Conservation (phyloP, 2,329 filamentous ascomycete genomes). For the Fusarium torulosum region DNA sequence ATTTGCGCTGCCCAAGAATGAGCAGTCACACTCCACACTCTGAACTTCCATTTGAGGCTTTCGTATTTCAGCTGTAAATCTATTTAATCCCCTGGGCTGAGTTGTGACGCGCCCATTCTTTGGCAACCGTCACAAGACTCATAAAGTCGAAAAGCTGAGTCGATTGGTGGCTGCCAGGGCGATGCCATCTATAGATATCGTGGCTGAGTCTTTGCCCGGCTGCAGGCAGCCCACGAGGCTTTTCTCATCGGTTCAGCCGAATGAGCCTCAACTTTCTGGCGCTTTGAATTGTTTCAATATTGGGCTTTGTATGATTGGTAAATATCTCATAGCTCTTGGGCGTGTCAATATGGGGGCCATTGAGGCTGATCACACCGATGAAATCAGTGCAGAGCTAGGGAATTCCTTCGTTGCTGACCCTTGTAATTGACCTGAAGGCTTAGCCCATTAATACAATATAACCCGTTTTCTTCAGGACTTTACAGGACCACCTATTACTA, state of each 20-base stretch:
- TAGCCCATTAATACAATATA: no score
- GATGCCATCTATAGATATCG: not conserved
- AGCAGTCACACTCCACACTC: conserved; percentile 18
- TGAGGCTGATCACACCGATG: no score
- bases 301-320: conserved; percentile 1
- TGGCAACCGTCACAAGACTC: conserved; percentile 34
- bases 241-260: conserved; percentile 14
- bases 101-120: conserved; percentile 2
- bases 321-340: not conserved
- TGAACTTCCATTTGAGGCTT: no score
- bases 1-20: conserved; percentile 24
- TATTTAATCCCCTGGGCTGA: conserved; percentile 2
- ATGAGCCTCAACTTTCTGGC: conserved; percentile 8
- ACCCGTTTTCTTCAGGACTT: no score
- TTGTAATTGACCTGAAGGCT: no score
- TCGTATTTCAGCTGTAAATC: conserved; percentile 2
- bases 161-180: conserved; percentile 24
- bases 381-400: no score
- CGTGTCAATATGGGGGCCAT: not conserved
- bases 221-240: conserved; percentile 18
- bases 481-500: no score
- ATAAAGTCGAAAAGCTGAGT: conserved; percentile 26
- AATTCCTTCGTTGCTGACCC: no score
- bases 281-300: not conserved
- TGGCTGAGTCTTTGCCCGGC: conserved; percentile 42